Evolutionary conservation across 257 asterid species (phyloP).

Genomic region (Solanum lycopersicoides): DNA sequence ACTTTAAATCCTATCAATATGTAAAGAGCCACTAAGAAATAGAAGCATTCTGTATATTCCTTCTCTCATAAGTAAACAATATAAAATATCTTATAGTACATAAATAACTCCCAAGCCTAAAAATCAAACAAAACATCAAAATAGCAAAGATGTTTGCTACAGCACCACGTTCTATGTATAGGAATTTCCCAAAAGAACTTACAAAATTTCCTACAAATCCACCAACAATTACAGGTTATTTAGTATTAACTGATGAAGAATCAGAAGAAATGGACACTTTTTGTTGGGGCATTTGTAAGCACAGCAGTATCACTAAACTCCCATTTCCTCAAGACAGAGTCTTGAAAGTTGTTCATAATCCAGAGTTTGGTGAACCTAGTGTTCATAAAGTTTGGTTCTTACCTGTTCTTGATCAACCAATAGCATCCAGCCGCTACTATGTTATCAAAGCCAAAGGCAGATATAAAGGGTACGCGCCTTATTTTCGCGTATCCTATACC

Average conservation of each 20-base stretch:
- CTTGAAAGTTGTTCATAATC: conserved; percentile 56
- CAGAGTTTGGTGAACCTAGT: conserved; percentile 35
- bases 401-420: conserved; percentile 64
- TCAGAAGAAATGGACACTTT: conserved; percentile 41
- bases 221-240: conserved; percentile 32
- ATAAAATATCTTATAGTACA: neutral
- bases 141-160: conserved; percentile 42
- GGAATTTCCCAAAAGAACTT: conserved; percentile 36
- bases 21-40: neutral
- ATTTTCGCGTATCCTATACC: neutral
- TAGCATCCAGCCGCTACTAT: conserved; percentile 59
- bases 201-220: conserved; percentile 27
- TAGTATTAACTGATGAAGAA: conserved; percentile 50
- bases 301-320: conserved; percentile 30
- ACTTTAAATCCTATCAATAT: neutral
- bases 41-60: neutral
- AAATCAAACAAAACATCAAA: neutral
- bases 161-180: conserved; percentile 52
- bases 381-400: conserved; percentile 59
- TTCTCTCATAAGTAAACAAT: neutral
- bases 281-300: conserved; percentile 53
- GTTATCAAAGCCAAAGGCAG: conserved; percentile 61
- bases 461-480: conserved; percentile 46
- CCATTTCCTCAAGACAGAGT: conserved; percentile 87
- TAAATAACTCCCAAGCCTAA: neutral